These are phyloP conservation scores for Penicillium sp. DNA, from an alignment of 2,329 filamentous ascomycete genomes.

Conservation along the genomic window DNA sequence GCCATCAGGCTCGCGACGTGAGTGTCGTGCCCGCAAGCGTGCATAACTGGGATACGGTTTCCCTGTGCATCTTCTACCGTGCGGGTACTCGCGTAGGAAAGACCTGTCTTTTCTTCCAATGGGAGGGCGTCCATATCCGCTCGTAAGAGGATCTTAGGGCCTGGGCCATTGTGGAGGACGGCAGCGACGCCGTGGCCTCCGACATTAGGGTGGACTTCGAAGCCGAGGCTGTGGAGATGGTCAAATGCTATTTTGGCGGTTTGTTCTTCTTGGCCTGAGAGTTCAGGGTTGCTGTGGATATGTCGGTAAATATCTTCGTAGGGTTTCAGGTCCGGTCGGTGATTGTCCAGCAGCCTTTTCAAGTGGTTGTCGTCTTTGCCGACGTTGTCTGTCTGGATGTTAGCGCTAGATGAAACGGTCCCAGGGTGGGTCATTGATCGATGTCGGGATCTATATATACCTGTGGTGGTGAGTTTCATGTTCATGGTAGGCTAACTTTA, in stretches of 20 bases:
- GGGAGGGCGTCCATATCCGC: slow-evolving; percentile 66
- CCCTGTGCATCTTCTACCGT: slow-evolving; percentile 49
- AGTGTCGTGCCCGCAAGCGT: slow-evolving; percentile 69
- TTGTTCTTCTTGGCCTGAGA: slow-evolving; percentile 56
- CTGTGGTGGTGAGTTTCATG: background rate
- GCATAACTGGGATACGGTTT: slow-evolving; percentile 60
- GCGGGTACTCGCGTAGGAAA: slow-evolving; percentile 56
- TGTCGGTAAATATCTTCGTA: slow-evolving; percentile 59
- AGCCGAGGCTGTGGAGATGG: slow-evolving; percentile 41
- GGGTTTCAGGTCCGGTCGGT: slow-evolving; percentile 43
- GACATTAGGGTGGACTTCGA: slow-evolving; percentile 53
- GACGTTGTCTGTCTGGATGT: background rate
- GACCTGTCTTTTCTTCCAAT: slow-evolving; percentile 55
- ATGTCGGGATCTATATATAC: background rate
- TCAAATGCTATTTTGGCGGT: slow-evolving; percentile 50
- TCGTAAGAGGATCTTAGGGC: slow-evolving; percentile 58
- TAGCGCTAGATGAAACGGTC: background rate
- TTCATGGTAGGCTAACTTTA: background rate
- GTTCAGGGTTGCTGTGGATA: slow-evolving; percentile 57
- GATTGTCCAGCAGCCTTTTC: slow-evolving; percentile 28
- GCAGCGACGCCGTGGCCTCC: slow-evolving; percentile 62
- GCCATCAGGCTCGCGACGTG: slow-evolving; percentile 62
- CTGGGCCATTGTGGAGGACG: slow-evolving; percentile 56
- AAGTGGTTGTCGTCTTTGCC: background rate
- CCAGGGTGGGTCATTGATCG: background rate